Conservation (phyloP, 2,329 filamentous ascomycete genomes). For the Calonectria pteridis region DNA sequence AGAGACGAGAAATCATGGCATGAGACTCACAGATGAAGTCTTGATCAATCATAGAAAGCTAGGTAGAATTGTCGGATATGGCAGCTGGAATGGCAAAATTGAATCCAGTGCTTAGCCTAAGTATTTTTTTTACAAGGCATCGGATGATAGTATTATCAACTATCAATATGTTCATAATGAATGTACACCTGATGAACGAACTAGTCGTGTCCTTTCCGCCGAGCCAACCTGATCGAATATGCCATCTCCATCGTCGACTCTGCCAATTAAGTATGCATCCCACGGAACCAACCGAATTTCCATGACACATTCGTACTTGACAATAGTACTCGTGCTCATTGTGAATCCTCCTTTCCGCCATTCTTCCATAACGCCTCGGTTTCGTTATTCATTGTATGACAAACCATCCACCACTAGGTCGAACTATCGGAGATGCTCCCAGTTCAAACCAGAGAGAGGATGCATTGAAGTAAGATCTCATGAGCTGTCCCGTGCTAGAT, state of each 20-base stretch:
- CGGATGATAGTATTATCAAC: background rate
- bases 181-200: no score
- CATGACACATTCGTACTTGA: background rate
- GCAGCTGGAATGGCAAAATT: no score
- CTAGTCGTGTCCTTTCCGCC: background rate
- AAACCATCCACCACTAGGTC: background rate
- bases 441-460: background rate
- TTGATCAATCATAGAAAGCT: no score
- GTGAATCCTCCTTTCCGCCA: background rate
- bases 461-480: background rate
- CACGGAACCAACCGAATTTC: background rate
- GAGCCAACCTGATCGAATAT: background rate
- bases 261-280: no score
- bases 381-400: background rate
- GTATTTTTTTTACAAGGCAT: background rate
- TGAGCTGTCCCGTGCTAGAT: background rate
- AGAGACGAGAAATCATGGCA: background rate
- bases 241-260: background rate
- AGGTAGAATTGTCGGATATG: no score
- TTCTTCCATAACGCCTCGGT: background rate
- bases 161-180: background rate
- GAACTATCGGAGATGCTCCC: background rate
- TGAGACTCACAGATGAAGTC: background rate
- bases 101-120: no score
- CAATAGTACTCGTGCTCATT: background rate